A percentile compares a stretch with the other conserved stretches of the same genome.
Evolutionary conservation across 148 eudicot genomes (phyloP).

Genomic region (Vaccinium myrtillus): DNA sequence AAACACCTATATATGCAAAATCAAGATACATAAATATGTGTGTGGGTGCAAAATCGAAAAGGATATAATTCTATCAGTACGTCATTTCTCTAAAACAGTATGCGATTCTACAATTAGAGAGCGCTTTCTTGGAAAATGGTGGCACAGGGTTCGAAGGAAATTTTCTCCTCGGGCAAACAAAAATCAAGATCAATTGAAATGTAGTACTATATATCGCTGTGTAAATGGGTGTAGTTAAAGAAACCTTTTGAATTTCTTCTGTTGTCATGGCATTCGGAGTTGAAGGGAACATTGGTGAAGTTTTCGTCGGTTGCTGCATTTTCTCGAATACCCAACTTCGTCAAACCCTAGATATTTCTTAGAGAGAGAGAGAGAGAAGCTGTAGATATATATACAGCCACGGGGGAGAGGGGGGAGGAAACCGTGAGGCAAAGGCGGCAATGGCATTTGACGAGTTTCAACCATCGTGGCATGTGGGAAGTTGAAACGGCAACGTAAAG

Average conservation of each 20-base stretch:
- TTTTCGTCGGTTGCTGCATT: constrained; percentile 31
- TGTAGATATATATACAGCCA: not conserved
- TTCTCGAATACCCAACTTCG: not conserved
- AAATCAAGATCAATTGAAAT: not conserved
- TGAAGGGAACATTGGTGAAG: not conserved
- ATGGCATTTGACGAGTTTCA: not conserved
- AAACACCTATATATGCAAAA: not conserved
- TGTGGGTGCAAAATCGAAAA: not conserved
- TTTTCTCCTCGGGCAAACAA: not conserved
- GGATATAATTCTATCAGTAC: not conserved
- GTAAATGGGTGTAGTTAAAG: no score
- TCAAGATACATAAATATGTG: no score
- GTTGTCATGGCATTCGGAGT: constrained; percentile 43
- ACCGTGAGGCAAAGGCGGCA: constrained; percentile 1
- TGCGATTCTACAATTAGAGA: not conserved
- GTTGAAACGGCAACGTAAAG: not conserved
- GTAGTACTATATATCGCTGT: no score
- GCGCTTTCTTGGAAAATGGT: not conserved
- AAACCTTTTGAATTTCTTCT: constrained; percentile 76
- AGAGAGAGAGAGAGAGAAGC: not conserved
- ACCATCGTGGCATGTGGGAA: not conserved
- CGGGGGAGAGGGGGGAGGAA: not conserved
- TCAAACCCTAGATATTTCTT: constrained; percentile 11
- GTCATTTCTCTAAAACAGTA: not conserved
- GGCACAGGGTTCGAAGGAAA: not conserved